phyloP scores from a whole-genome alignment of 2,329 filamentous ascomycete genomes.

The Trichoderma oligosporum region DNA sequence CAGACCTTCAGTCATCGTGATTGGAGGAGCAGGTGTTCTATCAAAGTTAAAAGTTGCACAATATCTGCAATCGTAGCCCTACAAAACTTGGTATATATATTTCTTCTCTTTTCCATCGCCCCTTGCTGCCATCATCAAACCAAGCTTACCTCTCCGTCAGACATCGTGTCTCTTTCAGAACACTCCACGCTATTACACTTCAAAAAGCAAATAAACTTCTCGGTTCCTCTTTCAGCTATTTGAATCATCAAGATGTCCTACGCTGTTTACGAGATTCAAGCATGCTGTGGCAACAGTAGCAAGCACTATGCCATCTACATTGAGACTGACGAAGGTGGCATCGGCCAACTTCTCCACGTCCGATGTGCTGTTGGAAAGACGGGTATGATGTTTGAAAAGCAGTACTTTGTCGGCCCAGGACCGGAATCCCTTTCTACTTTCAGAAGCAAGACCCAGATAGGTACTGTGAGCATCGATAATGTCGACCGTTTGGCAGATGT shows the following conservation, averaged over 20 bases:
- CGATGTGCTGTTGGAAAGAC: not conserved
- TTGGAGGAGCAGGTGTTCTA: too few relatives aligned
- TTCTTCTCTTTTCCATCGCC: not conserved
- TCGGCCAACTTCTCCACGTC: slow-evolving; percentile 11
- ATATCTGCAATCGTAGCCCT: not conserved
- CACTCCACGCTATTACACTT: not conserved
- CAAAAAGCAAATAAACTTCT: not conserved
- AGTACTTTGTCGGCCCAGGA: not conserved
- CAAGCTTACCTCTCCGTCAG: not conserved
- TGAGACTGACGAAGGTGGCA: not conserved
- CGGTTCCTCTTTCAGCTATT: not conserved
- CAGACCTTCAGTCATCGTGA: not conserved
- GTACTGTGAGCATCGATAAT: not conserved
- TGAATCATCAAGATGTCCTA: not conserved
- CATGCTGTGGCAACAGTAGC: not conserved
- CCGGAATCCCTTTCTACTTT: slow-evolving; percentile 9
- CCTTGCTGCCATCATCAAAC: not conserved
- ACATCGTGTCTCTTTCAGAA: not conserved
- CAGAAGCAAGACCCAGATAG: not conserved
- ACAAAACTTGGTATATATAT: not conserved
- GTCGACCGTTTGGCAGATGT: not conserved
- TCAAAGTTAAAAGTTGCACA: not conserved
- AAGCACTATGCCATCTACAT: not conserved
- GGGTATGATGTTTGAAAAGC: slow-evolving; percentile 10
- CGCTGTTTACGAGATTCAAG: slow-evolving; percentile 7